phyloP scores from a whole-genome alignment of 306 rosid species.

The Senna siamea region DNA sequence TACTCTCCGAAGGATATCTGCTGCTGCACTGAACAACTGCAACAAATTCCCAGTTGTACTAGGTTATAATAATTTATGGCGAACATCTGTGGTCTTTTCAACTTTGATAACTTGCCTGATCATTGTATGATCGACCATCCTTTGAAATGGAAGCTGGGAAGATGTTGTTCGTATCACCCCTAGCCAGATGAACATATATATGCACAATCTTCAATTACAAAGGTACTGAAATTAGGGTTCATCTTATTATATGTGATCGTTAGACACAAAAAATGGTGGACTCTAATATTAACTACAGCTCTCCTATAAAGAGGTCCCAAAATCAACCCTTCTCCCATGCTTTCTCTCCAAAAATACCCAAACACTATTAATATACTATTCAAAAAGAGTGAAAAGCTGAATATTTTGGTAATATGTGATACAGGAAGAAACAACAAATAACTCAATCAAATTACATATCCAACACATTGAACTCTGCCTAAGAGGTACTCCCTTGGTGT shows the following conservation, averaged over 20 bases:
- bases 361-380: too few species aligned
- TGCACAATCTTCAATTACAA: constrained; percentile 74
- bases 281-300: too few species aligned
- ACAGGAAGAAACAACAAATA: background rate
- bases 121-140: constrained; percentile 99
- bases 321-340: too few species aligned
- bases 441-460: background rate
- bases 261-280: constrained; percentile 2
- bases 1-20: constrained; percentile 74
- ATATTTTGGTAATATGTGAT: too few species aligned
- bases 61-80: constrained; percentile 18
- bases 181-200: constrained; percentile 89
- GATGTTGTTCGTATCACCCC: constrained; percentile 74
- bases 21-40: constrained; percentile 94
- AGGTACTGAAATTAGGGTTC: constrained; percentile 1
- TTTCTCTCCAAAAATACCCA: background rate
- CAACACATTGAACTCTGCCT: background rate
- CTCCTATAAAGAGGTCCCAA: too few species aligned
- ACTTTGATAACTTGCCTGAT: constrained; percentile 58
- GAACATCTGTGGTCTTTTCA: constrained; percentile 3
- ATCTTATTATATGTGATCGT: background rate
- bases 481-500: too few species aligned
- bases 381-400: too few species aligned
- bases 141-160: constrained; percentile 93
- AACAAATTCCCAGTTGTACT: constrained; percentile 34